These are phyloP conservation scores for Suhomyces coccinellae DNA, from an alignment of 1,139 yeast genomes.

Conservation along the genomic window DNA sequence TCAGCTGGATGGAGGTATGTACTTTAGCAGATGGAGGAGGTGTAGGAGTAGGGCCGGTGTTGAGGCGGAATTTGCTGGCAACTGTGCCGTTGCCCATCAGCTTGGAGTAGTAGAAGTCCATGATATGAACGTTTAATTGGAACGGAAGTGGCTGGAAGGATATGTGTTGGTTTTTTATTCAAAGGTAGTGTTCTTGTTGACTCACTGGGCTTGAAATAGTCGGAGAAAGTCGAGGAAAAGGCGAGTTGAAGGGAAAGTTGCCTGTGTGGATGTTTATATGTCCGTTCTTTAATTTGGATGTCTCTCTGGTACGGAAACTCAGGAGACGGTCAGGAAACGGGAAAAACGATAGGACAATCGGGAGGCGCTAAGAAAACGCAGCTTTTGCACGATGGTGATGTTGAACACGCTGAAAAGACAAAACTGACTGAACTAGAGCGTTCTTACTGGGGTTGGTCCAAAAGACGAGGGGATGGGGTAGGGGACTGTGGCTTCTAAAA, in stretches of 20 bases:
- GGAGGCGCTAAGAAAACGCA: not conserved
- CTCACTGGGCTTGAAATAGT: no score
- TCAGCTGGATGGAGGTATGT: slow-evolving; percentile 20
- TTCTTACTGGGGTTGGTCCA: not conserved
- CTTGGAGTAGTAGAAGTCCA: slow-evolving; percentile 40
- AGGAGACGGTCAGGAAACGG: no score
- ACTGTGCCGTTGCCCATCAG: slow-evolving; percentile 44
- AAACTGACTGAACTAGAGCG: not conserved
- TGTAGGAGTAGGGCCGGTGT: slow-evolving; percentile 5
- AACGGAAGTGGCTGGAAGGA: not conserved
- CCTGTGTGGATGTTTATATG: no score
- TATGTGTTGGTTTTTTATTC: not conserved
- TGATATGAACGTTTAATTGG: slow-evolving; percentile 8
- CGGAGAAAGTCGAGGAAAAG: not conserved
- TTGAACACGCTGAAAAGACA: not conserved
- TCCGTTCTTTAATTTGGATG: no score
- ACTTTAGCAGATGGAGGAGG: no score
- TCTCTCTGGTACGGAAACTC: no score
- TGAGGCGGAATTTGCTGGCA: slow-evolving; percentile 37
- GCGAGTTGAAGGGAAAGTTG: no score
- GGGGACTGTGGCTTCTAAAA: not conserved
- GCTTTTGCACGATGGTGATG: not conserved
- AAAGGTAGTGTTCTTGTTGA: no score
- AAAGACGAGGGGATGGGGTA: not conserved
- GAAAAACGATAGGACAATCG: no score